Conservation (phyloP, 176 grass and related monocot species). For the Poa annua region DNA sequence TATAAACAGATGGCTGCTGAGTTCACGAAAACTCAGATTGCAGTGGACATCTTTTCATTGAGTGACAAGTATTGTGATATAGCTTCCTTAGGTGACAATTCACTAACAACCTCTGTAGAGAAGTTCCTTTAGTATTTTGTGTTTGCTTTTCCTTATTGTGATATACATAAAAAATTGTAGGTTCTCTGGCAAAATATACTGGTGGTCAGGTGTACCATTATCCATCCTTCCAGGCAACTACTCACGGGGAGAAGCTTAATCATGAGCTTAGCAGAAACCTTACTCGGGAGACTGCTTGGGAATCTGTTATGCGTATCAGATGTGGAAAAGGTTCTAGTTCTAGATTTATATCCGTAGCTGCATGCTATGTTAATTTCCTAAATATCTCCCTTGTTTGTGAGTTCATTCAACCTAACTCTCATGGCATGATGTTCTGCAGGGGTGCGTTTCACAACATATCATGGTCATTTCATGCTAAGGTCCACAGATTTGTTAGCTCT, state of each 20-base stretch:
- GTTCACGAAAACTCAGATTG: slow-evolving; percentile 91
- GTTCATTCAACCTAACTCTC: slow-evolving; percentile 37
- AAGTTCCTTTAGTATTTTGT: slow-evolving; percentile 5
- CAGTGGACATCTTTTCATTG: slow-evolving; percentile 91
- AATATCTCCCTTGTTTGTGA: slow-evolving; percentile 17
- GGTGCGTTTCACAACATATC: slow-evolving; percentile 89
- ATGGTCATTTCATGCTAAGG: slow-evolving; percentile 98
- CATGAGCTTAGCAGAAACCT: slow-evolving; percentile 87
- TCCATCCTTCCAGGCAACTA: slow-evolving; percentile 70
- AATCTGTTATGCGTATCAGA: slow-evolving; percentile 98
- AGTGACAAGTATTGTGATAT: slow-evolving; percentile 87
- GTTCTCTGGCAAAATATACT: slow-evolving; percentile 89
- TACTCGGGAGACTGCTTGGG: slow-evolving; percentile 93
- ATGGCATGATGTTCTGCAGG: slow-evolving; percentile 56
- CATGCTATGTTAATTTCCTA: slow-evolving; percentile 27
- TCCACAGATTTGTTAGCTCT: slow-evolving; percentile 95
- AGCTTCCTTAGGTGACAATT: slow-evolving; percentile 82
- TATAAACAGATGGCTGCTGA: slow-evolving; percentile 99
- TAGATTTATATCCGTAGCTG: slow-evolving; percentile 15
- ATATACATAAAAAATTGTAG: slow-evolving; percentile 45
- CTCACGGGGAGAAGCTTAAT: slow-evolving; percentile 78
- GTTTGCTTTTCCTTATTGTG: slow-evolving; percentile 31
- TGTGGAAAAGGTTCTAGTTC: slow-evolving; percentile 83
- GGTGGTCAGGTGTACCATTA: slow-evolving; percentile 97
- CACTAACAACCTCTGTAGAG: not conserved